Percentiles rank a stretch among this genome's conserved stretches.
These are phyloP conservation scores for Podospora pseudoanserina DNA, from an alignment of 495 filamentous ascomycete genomes.

Conservation along the genomic window DNA sequence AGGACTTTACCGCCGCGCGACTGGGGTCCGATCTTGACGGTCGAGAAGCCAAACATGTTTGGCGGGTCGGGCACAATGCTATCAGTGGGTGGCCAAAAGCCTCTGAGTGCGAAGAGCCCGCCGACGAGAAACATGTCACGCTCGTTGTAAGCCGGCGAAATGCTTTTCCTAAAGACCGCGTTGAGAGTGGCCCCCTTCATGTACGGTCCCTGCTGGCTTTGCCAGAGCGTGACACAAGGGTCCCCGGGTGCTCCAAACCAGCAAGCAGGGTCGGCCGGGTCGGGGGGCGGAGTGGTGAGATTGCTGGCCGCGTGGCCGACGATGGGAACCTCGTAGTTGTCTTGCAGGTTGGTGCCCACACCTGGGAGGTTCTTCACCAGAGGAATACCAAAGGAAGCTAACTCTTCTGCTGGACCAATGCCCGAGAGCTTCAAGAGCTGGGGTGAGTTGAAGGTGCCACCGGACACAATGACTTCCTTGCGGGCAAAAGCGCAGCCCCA, in stretches of 20 bases:
- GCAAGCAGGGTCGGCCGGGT: constrained; percentile 17
- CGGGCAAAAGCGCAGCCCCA: constrained; percentile 22
- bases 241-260: constrained; percentile 23
- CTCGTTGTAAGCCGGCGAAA: constrained; percentile 7
- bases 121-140: constrained; percentile 28
- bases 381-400: constrained; percentile 46
- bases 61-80: constrained; percentile 6
- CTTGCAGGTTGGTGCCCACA: constrained; percentile 54
- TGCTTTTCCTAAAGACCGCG: constrained; percentile 10
- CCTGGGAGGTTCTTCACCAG: constrained; percentile 48
- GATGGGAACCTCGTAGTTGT: constrained; percentile 46
- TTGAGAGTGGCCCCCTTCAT: constrained; percentile 11
- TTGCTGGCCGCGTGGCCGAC: constrained; percentile 19
- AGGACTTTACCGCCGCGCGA: constrained; percentile 40
- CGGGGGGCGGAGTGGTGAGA: constrained; percentile 17
- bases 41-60: constrained; percentile 17
- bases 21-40: constrained; percentile 23
- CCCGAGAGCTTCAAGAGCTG: constrained; percentile 55
- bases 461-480: constrained; percentile 51
- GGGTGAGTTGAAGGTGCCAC: constrained; percentile 55
- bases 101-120: constrained; percentile 29
- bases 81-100: constrained; percentile 30
- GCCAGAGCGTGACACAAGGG: constrained; percentile 19
- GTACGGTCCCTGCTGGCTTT: constrained; percentile 9
- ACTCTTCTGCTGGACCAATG: constrained; percentile 50